Evolutionary conservation across 805 yeast species (phyloP), one percentile per base, ranked within the genome.

Genomic region (Suhomyces kilbournensis): DNA sequence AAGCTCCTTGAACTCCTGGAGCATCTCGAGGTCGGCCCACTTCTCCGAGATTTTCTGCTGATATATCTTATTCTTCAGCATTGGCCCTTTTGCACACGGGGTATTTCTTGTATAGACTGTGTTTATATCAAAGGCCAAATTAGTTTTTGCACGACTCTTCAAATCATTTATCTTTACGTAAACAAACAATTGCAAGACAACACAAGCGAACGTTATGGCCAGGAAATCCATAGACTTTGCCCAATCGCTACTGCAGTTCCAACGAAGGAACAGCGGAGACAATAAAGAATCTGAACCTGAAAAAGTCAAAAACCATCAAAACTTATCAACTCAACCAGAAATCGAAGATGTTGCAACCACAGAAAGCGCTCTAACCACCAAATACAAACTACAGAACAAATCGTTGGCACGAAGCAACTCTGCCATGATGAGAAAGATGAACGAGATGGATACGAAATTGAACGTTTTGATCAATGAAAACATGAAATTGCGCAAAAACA

Each of bases 351-450:
- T 32, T 32, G 17, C 35, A 32, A n/a, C 35, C 35, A 43, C 15
- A 60, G 45, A 42, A n/a, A 23, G 45, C 30, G 26, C 45, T 17
- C 10, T 42, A 12, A 43, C 62, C 56, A 47, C 76, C 67, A 60
- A 67, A 45, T 76, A 71, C 49, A 47, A 64, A 5, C 63, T 62
- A n/a, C 85, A 81, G 59, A 86, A 86, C 65, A 74, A 73, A 49
- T 76, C 79, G n/a, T 66, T 87, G 25, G 89, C 89, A 0, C 80
- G 76, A 55, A 79, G 77, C 47, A 85, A 83, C 62, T 77, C 86
- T 2, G 63, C 74, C 20, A 68, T 85, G 62, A 71, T 78, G 74
- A 63, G 76, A 38, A 80, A 74, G 56, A 70, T 86, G 23, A 65
- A 77, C 3, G 81, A 77, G 26, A 64, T 87, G 63, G 90, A 85